Conservation (phyloP, 306 rosid genomes). For the Quillaja saponaria region DNA sequence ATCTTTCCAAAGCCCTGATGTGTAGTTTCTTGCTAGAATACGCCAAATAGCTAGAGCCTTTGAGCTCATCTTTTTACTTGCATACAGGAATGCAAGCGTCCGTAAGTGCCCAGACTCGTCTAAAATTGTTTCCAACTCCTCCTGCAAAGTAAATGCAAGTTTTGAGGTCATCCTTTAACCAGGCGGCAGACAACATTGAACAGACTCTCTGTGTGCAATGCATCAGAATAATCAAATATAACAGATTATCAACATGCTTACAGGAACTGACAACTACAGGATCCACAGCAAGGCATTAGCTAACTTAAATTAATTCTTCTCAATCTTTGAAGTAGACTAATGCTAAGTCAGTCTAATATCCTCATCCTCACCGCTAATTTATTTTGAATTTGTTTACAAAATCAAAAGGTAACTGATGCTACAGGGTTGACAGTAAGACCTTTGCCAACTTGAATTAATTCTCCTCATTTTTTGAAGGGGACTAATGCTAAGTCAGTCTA, state of each 20-base stretch:
- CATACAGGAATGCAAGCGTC: conserved; percentile 90
- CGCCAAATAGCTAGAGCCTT: conserved; percentile 91
- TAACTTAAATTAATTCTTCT: too few relatives aligned
- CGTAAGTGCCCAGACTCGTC: conserved; percentile 88
- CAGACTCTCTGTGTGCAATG: conserved; percentile 49
- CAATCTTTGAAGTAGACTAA: too few relatives aligned
- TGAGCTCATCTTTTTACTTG: conserved; percentile 92
- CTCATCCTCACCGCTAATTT: too few relatives aligned
- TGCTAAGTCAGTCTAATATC: too few relatives aligned
- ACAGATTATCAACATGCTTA: conserved; percentile 35
- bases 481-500: too few relatives aligned
- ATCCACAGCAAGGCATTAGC: too few relatives aligned
- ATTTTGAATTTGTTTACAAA: too few relatives aligned
- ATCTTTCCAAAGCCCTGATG: conserved; percentile 82
- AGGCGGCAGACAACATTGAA: conserved; percentile 38
- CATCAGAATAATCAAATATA: conserved; percentile 50
- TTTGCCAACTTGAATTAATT: too few relatives aligned
- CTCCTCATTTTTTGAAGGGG: too few relatives aligned
- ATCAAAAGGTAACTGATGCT: too few relatives aligned
- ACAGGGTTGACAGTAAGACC: too few relatives aligned
- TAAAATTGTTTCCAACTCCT: conserved; percentile 89
- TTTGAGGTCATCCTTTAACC: conserved; percentile 53
- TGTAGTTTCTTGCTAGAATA: conserved; percentile 78
- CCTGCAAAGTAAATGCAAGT: conserved; percentile 73
- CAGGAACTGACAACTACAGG: too few relatives aligned